These are phyloP conservation scores for Coemansia sp. DNA, from an alignment of 192 early-diverging fungal genomes.

Conservation along the genomic window DNA sequence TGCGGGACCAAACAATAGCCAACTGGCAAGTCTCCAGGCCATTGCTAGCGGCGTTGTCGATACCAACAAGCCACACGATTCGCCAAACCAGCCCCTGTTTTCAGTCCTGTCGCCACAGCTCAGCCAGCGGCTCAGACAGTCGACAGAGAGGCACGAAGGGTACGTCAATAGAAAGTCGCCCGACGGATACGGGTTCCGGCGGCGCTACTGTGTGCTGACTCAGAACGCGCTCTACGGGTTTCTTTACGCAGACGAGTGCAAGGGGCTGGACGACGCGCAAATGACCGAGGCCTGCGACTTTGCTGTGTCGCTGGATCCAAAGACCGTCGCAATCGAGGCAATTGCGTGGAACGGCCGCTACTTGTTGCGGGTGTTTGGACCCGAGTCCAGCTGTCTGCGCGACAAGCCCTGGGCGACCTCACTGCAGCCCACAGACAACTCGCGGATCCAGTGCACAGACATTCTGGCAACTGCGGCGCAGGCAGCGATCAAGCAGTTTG, in stretches of 20 bases:
- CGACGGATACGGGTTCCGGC: slow-evolving; percentile 50
- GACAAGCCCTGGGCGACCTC: slow-evolving; percentile 39
- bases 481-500: slow-evolving; percentile 47
- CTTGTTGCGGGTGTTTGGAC: slow-evolving; percentile 44
- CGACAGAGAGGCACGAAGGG: slow-evolving; percentile 38
- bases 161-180: slow-evolving; percentile 46
- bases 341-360: slow-evolving; percentile 51
- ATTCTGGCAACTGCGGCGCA: slow-evolving; percentile 48
- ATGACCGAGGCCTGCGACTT: slow-evolving; percentile 37
- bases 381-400: slow-evolving; percentile 26
- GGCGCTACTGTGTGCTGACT: slow-evolving; percentile 45
- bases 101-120: slow-evolving; percentile 25
- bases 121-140: slow-evolving; percentile 20
- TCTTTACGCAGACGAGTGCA: slow-evolving; percentile 32
- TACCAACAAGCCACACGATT: slow-evolving; percentile 7
- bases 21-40: slow-evolving; percentile 1
- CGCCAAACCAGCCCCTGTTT: slow-evolving; percentile 6
- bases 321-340: slow-evolving; percentile 37
- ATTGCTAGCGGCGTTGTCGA: slow-evolving; percentile 4
- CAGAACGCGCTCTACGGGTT: slow-evolving; percentile 36
- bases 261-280: slow-evolving; percentile 12
- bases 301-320: slow-evolving; percentile 38
- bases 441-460: slow-evolving; percentile 43
- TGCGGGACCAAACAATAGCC: background rate
- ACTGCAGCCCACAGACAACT: slow-evolving; percentile 19